phyloP scores from a whole-genome alignment of 192 early-diverging fungal genomes.

The Entomortierella parvispora region DNA sequence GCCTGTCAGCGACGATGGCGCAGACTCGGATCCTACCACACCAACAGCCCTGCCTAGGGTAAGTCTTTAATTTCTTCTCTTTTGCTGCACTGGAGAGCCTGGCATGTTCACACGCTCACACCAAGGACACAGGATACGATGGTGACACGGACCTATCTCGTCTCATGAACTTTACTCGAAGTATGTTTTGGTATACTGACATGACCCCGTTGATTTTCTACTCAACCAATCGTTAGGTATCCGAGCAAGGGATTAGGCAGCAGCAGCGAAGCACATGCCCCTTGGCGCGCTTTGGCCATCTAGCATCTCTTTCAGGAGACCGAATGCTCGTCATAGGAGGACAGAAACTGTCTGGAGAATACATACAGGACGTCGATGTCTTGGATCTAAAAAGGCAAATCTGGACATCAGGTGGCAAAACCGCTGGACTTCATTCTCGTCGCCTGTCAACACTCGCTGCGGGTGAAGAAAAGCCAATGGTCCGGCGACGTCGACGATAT shows the following conservation, averaged over 20 bases:
- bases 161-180: too few relatives aligned
- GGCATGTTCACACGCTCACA: too few relatives aligned
- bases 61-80: too few relatives aligned
- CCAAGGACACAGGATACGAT: too few relatives aligned
- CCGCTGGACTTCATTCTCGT: constrained; percentile 6
- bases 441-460: constrained; percentile 16
- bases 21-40: too few relatives aligned
- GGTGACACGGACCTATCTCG: too few relatives aligned
- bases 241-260: not conserved
- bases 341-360: constrained; percentile 67
- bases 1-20: too few relatives aligned
- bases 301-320: constrained; percentile 66
- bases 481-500: constrained; percentile 31
- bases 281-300: constrained; percentile 71
- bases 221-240: too few relatives aligned
- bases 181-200: too few relatives aligned
- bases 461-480: constrained; percentile 33
- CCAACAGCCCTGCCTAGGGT: too few relatives aligned
- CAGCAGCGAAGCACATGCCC: constrained; percentile 50
- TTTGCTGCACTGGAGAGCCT: too few relatives aligned
- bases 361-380: constrained; percentile 73
- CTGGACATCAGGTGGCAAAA: constrained; percentile 59
- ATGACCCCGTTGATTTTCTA: too few relatives aligned
- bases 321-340: constrained; percentile 73
- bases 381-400: constrained; percentile 63